A percentile compares a stretch with the other conserved stretches of the same genome.
These are phyloP conservation scores for Ceratocystis ficicola DNA, from an alignment of 2,329 filamentous ascomycete species.

Conservation along the genomic window DNA sequence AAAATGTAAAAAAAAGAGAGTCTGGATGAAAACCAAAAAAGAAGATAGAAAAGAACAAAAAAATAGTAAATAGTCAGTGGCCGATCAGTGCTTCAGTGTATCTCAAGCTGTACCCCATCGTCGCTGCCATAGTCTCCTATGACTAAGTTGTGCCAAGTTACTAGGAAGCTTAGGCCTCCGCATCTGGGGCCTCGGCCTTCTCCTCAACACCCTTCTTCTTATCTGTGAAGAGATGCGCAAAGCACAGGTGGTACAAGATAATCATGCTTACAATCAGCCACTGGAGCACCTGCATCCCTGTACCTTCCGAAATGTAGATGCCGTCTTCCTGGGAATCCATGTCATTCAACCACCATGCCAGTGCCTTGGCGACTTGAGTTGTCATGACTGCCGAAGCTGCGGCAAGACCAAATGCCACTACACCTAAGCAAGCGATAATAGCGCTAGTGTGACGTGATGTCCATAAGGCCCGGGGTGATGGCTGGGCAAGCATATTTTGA, in stretches of 20 bases:
- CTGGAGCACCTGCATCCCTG: constrained; percentile 19
- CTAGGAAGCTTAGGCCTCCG: background rate
- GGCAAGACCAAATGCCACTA: constrained; percentile 20
- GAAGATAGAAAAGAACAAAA: background rate
- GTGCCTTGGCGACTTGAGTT: constrained; percentile 18
- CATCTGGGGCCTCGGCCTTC: background rate
- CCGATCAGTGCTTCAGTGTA: background rate
- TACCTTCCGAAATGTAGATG: constrained; percentile 13
- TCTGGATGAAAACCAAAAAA: background rate
- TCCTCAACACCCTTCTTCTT: constrained; percentile 15
- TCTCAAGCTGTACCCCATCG: background rate
- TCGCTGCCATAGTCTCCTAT: background rate
- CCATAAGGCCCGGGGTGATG: constrained; percentile 16
- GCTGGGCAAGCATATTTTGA: constrained; percentile 20
- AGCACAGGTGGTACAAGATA: constrained; percentile 21
- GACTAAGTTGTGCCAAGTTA: background rate
- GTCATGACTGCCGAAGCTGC: constrained; percentile 21
- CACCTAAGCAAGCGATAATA: constrained; percentile 14
- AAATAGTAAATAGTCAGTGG: background rate
- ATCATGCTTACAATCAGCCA: constrained; percentile 21
- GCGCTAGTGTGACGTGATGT: constrained; percentile 19
- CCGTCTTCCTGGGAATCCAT: constrained; percentile 11
- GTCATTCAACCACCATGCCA: constrained; percentile 21
- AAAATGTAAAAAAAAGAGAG: constrained; percentile 2
- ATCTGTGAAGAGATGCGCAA: constrained; percentile 19